Base-by-base conservation (phyloP, 441 rosid species). In the Codiaeum variegatum region DNA sequence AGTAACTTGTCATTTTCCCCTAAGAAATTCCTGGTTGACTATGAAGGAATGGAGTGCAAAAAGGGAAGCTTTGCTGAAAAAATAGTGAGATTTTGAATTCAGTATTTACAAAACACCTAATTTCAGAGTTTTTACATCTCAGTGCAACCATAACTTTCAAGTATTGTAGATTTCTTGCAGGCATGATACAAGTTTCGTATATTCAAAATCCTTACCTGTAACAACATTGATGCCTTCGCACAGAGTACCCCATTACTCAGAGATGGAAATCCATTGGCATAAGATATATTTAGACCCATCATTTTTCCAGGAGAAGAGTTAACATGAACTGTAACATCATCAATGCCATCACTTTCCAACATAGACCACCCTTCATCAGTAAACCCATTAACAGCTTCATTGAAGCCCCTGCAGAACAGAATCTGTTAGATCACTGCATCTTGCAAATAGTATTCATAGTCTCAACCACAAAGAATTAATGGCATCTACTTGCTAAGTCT, bases 161-260 rank as follows among this genome's bases (percentile, higher is more conserved):
- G 29, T 8, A 31, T 18, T 46, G 19, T 5, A 46, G 29, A 21
- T 71, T 44, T 62, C 31, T 16, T 49, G 62, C 23, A 46, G 52
- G 9, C 52, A 40, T 12, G 11, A 19, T 32, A 7, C 69, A 52
- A 21, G 55, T 28, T 46, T 49, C 44, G 42, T 3, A 21, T 3
- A 55, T 12, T 62, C 67, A 62, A 62, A 55, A 76, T 15, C 67
- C 82, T 58, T 19, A 92, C 98, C 93, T 91, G 97, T 77, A 94
- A 82, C 69, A 94, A 91, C 98, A 94, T 94, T 9, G 98, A 94
- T 60, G 98, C 98, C 77, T 91, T 92, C 5, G 98, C 97, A 58
- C 97, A 94, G 73, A 94, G 78, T 62, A 94, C 93, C 0, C 90
- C 91, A 60, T 75, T 92, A 82, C 86, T 90, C 69, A 94, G 88